phyloP scores from a whole-genome alignment of 768 basidiomycete species.

The Boletales sp. region DNA sequence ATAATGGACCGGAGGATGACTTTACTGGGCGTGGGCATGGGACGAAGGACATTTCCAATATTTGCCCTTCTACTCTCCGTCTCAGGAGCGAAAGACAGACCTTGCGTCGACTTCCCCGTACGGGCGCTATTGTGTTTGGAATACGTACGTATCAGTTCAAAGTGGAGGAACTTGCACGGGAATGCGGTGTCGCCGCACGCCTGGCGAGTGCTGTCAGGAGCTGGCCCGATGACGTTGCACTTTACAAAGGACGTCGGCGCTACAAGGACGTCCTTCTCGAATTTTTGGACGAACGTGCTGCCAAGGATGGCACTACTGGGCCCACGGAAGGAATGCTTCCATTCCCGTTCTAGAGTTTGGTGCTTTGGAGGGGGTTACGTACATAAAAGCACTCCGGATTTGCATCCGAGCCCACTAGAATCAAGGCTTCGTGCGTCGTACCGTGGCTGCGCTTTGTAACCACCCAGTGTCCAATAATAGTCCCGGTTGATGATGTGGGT shows the following conservation, averaged over 20 bases:
- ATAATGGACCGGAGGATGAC: slow-evolving; percentile 53
- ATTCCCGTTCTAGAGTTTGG: slow-evolving; percentile 17
- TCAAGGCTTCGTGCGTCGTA: neutral
- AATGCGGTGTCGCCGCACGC: slow-evolving; percentile 59
- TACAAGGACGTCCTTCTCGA: slow-evolving; percentile 22
- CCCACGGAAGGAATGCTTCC: slow-evolving; percentile 13
- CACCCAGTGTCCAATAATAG: no score
- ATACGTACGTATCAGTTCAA: slow-evolving; percentile 66
- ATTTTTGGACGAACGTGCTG: slow-evolving; percentile 24
- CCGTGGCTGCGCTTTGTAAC: no score
- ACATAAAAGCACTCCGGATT: no score
- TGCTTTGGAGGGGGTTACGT: neutral
- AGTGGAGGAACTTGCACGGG: slow-evolving; percentile 48
- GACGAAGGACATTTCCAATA: neutral
- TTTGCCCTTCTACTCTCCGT: slow-evolving; percentile 44
- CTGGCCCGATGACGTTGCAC: slow-evolving; percentile 63
- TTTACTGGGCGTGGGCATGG: slow-evolving; percentile 26
- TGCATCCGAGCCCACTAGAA: no score
- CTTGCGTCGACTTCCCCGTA: slow-evolving; percentile 57
- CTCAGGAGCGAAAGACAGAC: slow-evolving; percentile 71
- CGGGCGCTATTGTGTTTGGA: slow-evolving; percentile 68
- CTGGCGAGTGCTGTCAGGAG: slow-evolving; percentile 63
- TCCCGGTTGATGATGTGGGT: no score
- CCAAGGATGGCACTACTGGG: slow-evolving; percentile 13
- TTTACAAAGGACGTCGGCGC: slow-evolving; percentile 23